Percentiles rank a stretch among this genome's conserved stretches.
Conservation (phyloP, 345 rosid genomes). For the Populus alba region DNA sequence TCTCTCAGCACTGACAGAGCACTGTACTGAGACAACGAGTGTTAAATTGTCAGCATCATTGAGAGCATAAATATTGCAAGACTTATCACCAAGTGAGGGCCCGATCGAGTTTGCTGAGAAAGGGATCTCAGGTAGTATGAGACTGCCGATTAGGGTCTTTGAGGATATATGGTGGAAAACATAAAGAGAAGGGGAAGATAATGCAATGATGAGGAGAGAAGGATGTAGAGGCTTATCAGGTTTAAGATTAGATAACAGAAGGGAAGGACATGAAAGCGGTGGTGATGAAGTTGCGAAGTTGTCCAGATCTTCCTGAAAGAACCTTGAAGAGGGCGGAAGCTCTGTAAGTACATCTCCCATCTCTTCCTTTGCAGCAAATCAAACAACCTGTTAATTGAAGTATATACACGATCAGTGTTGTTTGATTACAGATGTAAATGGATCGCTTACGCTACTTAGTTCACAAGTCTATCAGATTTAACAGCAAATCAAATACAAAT, state of each 20-base stretch:
- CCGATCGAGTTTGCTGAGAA: constrained; percentile 58
- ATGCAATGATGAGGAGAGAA: constrained; percentile 65
- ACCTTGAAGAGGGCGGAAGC: constrained; percentile 92
- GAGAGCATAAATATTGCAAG: constrained; percentile 75
- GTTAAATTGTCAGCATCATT: constrained; percentile 31
- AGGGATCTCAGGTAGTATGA: constrained; percentile 71
- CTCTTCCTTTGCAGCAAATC: constrained; percentile 6
- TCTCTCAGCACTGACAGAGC: constrained; percentile 60
- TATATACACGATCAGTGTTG: background rate
- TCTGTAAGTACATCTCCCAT: constrained; percentile 95
- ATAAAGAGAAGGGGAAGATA: constrained; percentile 64
- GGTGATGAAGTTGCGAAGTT: constrained; percentile 55
- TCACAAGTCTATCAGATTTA: background rate
- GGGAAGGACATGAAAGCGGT: constrained; percentile 68
- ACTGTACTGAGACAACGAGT: constrained; percentile 63
- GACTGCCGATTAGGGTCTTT: constrained; percentile 69
- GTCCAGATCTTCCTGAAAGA: constrained; percentile 91
- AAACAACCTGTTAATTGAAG: background rate
- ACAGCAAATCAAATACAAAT: background rate
- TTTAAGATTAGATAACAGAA: constrained; percentile 55
- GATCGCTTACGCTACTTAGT: background rate
- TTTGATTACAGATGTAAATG: background rate
- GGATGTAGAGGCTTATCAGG: constrained; percentile 55
- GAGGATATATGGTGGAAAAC: constrained; percentile 50
- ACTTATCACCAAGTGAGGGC: constrained; percentile 69